These are phyloP conservation scores for Candida neerlandica DNA, from an alignment of 1,139 yeast species.

Conservation along the genomic window DNA sequence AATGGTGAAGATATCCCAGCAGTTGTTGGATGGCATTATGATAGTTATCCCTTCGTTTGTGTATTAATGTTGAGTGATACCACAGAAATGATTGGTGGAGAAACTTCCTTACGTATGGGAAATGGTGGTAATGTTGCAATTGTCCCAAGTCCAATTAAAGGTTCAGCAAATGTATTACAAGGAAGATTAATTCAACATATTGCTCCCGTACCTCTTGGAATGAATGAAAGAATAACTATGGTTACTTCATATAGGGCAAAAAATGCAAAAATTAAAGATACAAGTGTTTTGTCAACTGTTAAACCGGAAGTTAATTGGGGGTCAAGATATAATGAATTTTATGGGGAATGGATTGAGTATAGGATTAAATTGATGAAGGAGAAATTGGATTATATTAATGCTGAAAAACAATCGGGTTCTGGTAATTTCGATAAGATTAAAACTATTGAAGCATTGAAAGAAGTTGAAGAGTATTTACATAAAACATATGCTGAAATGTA, in stretches of 20 bases:
- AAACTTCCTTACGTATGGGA: constrained; percentile 55
- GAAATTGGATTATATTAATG: constrained; percentile 35
- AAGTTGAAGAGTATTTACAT: constrained; percentile 39
- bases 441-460: constrained; percentile 37
- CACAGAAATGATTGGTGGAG: constrained; percentile 59
- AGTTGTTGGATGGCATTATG: constrained; percentile 61
- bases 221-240: constrained; percentile 57
- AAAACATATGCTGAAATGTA: constrained; percentile 51
- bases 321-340: constrained; percentile 34
- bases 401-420: constrained; percentile 18
- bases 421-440: constrained; percentile 43
- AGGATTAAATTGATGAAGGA: constrained; percentile 41
- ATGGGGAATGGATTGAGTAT: constrained; percentile 43
- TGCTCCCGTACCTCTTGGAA: constrained; percentile 57
- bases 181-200: constrained; percentile 57
- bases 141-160: constrained; percentile 55
- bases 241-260: constrained; percentile 43
- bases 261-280: constrained; percentile 28
- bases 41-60: constrained; percentile 64
- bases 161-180: constrained; percentile 58
- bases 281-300: constrained; percentile 36
- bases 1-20: constrained; percentile 46
- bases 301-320: constrained; percentile 44
- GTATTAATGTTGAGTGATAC: constrained; percentile 64
- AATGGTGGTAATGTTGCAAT: constrained; percentile 35